These are phyloP conservation scores for Biscutella laevigata DNA, from an alignment of 441 rosid genomes.

Conservation along the genomic window DNA sequence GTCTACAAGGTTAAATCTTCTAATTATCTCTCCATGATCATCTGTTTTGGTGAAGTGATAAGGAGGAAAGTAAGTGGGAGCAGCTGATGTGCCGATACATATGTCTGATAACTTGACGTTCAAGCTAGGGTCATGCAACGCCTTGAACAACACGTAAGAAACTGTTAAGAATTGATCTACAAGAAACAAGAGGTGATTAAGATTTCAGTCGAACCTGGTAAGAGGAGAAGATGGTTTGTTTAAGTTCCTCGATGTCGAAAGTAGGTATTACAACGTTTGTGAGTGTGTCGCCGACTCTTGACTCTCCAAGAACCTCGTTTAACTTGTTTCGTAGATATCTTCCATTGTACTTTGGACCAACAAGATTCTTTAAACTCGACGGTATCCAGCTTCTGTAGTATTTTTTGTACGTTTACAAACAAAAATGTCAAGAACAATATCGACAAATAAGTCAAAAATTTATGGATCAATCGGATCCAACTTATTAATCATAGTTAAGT, in stretches of 20 bases:
- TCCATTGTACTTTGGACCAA: constrained; percentile 50
- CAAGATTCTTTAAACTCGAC: not conserved
- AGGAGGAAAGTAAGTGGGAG: not conserved
- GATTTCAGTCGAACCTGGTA: constrained; percentile 29
- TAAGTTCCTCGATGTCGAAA: constrained; percentile 47
- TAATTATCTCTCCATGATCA: not conserved
- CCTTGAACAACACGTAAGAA: not conserved
- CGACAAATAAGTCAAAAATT: too few relatives aligned
- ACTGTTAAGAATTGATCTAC: not conserved
- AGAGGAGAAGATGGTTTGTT: constrained; percentile 50
- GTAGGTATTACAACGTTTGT: constrained; percentile 53
- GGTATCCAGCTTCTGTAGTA: not conserved
- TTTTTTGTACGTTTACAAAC: too few relatives aligned
- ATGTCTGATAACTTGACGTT: not conserved
- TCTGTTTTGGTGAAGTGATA: not conserved
- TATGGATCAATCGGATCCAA: too few relatives aligned
- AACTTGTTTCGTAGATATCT: constrained; percentile 31
- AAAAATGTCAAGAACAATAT: too few relatives aligned
- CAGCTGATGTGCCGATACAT: too few relatives aligned
- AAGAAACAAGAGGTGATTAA: too few relatives aligned
- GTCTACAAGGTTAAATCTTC: not conserved
- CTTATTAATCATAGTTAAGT: too few relatives aligned
- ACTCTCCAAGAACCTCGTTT: constrained; percentile 27
- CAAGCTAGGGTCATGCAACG: not conserved
- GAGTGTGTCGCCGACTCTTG: constrained; percentile 37